phyloP scores from a whole-genome alignment of 1,139 yeast genomes.

The Kurtzmaniella quercitrusa region DNA sequence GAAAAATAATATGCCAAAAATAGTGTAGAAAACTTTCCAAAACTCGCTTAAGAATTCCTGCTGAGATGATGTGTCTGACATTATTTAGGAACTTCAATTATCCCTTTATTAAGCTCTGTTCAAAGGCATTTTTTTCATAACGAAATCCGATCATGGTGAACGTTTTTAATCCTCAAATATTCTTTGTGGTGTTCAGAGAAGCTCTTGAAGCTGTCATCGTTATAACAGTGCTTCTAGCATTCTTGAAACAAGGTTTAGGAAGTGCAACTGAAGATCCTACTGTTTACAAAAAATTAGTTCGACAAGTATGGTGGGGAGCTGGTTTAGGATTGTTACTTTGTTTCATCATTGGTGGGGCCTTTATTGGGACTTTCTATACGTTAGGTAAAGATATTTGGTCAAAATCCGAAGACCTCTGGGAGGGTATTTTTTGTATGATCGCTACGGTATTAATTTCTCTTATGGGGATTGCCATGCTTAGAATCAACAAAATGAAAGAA shows the following conservation, averaged over 20 bases:
- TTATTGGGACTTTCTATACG: constrained; percentile 32
- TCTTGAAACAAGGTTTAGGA: constrained; percentile 32
- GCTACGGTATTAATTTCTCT: constrained; percentile 42
- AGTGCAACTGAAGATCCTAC: constrained; percentile 1
- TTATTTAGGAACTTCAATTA: too few relatives aligned
- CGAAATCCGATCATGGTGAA: constrained; percentile 1
- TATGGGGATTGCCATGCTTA: constrained; percentile 42
- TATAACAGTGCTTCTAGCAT: constrained; percentile 41
- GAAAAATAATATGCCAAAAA: too few relatives aligned
- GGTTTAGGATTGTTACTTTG: constrained; percentile 34
- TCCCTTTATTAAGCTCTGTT: too few relatives aligned
- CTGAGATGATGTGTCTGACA: too few relatives aligned
- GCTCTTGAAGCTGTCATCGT: constrained; percentile 44
- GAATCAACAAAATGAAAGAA: constrained; percentile 58
- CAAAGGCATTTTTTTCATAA: too few relatives aligned
- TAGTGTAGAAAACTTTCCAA: too few relatives aligned
- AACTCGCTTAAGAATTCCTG: too few relatives aligned
- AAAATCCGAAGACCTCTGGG: constrained; percentile 44
- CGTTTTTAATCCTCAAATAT: constrained; percentile 23
- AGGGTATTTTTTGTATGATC: constrained; percentile 38
- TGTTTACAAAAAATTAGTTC: constrained; percentile 19
- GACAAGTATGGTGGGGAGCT: constrained; percentile 44
- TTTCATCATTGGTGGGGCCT: constrained; percentile 31
- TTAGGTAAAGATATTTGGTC: constrained; percentile 42
- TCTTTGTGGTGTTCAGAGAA: constrained; percentile 40